Percentiles rank a stretch among this genome's conserved stretches.
Evolutionary conservation across 2,329 filamentous ascomycete genomes (phyloP).

Genomic region (Pseudopyricularia javanii): DNA sequence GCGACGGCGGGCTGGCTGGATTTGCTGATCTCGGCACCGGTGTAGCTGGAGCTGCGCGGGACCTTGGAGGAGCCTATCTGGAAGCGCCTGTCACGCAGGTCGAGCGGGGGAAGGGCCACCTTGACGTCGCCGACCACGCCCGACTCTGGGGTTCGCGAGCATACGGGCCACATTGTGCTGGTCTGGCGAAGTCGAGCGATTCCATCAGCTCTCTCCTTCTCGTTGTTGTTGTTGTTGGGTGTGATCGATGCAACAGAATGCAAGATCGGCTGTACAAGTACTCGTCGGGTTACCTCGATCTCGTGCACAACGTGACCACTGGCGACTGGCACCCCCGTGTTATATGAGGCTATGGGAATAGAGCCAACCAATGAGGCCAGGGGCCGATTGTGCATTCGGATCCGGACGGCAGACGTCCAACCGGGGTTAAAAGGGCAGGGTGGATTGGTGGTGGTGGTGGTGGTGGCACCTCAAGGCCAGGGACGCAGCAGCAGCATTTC

Average conservation of each 20-base stretch:
- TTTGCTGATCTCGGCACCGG: background rate
- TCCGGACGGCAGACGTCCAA: background rate
- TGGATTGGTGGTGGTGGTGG: too few species aligned
- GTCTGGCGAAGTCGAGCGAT: background rate
- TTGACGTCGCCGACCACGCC: conserved; percentile 2
- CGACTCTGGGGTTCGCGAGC: conserved; percentile 1
- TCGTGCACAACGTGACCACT: too few species aligned
- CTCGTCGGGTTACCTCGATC: too few species aligned
- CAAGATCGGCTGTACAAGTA: background rate
- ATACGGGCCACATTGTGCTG: conserved; percentile 4
- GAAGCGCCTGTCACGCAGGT: conserved; percentile 4
- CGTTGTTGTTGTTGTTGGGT: background rate
- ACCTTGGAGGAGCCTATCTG: conserved; percentile 1
- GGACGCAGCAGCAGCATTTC: background rate
- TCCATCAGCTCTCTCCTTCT: background rate
- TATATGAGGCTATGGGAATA: background rate
- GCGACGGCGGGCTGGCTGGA: background rate
- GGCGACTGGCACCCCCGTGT: background rate
- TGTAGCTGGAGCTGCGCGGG: conserved; percentile 1
- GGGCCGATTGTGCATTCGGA: background rate
- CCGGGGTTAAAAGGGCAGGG: background rate
- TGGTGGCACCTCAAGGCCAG: too few species aligned
- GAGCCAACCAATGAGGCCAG: background rate
- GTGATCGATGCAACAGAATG: background rate
- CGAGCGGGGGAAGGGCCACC: conserved; percentile 3